These are phyloP conservation scores for Furcasterigmium sp. DNA, from an alignment of 2,329 filamentous ascomycete species.

Conservation along the genomic window DNA sequence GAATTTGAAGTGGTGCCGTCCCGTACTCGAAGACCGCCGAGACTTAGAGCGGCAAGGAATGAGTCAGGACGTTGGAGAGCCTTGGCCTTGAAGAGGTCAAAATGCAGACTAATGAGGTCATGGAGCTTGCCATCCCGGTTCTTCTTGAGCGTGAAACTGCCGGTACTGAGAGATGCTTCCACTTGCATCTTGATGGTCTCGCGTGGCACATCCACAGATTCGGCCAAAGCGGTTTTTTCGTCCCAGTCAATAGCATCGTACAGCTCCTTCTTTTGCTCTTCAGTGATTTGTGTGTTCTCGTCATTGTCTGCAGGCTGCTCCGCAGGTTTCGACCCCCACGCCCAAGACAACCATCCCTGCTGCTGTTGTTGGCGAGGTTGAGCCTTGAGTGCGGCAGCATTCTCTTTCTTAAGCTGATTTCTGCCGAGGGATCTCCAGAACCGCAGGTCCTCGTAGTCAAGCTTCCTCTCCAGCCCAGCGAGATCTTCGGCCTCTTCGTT, in stretches of 20 bases:
- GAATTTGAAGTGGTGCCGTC: constrained; percentile 92
- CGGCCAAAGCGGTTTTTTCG: constrained; percentile 84
- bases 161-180: constrained; percentile 87
- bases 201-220: constrained; percentile 81
- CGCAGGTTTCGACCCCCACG: constrained; percentile 67
- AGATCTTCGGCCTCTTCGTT: constrained; percentile 68
- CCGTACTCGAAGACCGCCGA: constrained; percentile 89
- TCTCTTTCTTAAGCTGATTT: constrained; percentile 93
- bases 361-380: constrained; percentile 52
- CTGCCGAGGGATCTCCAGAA: constrained; percentile 95
- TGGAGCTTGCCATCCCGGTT: constrained; percentile 71
- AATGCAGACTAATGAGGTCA: constrained; percentile 86
- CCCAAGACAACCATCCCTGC: constrained; percentile 87
- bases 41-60: constrained; percentile 78
- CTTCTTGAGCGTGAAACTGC: constrained; percentile 90
- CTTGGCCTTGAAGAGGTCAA: constrained; percentile 90
- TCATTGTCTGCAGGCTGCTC: constrained; percentile 55
- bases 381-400: constrained; percentile 77
- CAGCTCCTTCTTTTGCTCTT: constrained; percentile 92
- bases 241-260: constrained; percentile 99
- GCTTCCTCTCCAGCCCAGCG: constrained; percentile 74
- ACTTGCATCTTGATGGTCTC: constrained; percentile 92
- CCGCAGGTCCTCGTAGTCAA: constrained; percentile 88
- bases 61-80: constrained; percentile 88
- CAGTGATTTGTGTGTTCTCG: constrained; percentile 83